Base-by-base conservation (phyloP, 495 filamentous ascomycete species). In the Elasticomyces elasticus region DNA sequence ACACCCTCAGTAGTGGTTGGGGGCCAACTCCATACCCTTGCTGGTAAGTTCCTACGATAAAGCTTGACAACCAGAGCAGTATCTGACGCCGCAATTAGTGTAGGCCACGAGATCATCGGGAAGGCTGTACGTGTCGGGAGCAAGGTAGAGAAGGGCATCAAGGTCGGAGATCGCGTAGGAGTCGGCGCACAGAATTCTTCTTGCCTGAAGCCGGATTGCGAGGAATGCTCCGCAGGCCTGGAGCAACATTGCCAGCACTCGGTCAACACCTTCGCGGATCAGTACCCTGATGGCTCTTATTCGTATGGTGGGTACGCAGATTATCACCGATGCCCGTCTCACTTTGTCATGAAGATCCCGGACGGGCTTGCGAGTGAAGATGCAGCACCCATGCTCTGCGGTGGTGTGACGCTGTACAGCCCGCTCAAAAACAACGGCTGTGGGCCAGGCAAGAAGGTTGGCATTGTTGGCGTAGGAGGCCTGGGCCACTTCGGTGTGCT, bases 351-450 rank as follows among this genome's bases (percentile, higher is more conserved):
- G 69, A 79, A 79, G 55, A 94, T 95, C 57, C 89, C 90, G 0
- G 82, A 84, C 17, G 60, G 59, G 0, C 56, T 85, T 17, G 57
- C 71, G 0, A 74, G 68, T 17, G 76, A 72, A 5, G 68, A 77
- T 49, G 87, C 85, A 0, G 89, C 89, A n/a, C 87, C 89, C 13
- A 82, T 95, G 80, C 67, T 95, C 2, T 95, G 89, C 63, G 90
- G 78, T 31, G 89, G 90, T 15, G 76, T 94, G 15, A 94, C 88
- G 0, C 76, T 87, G 1, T 95, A 79, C 65, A 71, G 77, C 13
- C 89, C 90, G 1, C 69, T 95, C 49, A 75, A 74, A 56, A 76
- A 81, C 35, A 81, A 89, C 62, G 85, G 84, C 7, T 77, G 75
- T 49, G 89, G 88, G 0, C 85, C 86, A 0, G 88, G 87, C 2